These are phyloP conservation scores for Guadua angustifolia DNA, from an alignment of 176 grass and related monocot genomes.

Conservation along the genomic window DNA sequence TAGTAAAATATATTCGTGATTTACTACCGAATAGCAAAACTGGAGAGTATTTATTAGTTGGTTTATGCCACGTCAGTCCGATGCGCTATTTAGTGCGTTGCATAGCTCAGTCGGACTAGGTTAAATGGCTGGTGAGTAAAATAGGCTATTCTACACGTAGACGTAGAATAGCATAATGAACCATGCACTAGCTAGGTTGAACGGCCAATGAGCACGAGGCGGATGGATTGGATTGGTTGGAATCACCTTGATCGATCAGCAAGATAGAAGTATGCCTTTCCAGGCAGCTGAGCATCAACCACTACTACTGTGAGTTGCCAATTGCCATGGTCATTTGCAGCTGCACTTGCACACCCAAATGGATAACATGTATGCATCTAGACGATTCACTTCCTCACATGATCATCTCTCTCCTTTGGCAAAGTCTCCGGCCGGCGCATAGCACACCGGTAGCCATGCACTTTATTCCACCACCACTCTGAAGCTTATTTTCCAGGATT, in stretches of 20 bases:
- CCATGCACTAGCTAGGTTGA: not conserved
- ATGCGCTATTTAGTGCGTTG: too few species aligned
- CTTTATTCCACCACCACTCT: constrained; percentile 6
- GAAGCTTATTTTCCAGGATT: not conserved
- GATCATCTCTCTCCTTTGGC: not conserved
- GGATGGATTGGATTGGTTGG: not conserved
- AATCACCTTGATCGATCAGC: not conserved
- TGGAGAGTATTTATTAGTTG: too few species aligned
- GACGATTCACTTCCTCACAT: not conserved
- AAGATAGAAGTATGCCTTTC: not conserved
- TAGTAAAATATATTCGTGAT: too few species aligned
- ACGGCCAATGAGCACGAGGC: not conserved
- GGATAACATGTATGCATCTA: constrained; percentile 15
- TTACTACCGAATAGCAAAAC: too few species aligned
- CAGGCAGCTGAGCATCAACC: constrained; percentile 1
- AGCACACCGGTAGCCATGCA: not conserved
- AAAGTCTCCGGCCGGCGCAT: constrained; percentile 12
- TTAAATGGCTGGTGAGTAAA: too few species aligned
- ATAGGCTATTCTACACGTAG: too few species aligned
- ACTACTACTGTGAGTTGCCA: not conserved
- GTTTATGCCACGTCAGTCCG: too few species aligned
- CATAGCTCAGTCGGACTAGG: too few species aligned
- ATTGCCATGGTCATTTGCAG: not conserved
- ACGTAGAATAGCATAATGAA: too few species aligned
- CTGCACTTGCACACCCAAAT: not conserved